A percentile compares a stretch with the other conserved stretches of the same genome.
Evolutionary conservation across 805 yeast genomes (phyloP).

Genomic region (Lipomyces mesembrius): DNA sequence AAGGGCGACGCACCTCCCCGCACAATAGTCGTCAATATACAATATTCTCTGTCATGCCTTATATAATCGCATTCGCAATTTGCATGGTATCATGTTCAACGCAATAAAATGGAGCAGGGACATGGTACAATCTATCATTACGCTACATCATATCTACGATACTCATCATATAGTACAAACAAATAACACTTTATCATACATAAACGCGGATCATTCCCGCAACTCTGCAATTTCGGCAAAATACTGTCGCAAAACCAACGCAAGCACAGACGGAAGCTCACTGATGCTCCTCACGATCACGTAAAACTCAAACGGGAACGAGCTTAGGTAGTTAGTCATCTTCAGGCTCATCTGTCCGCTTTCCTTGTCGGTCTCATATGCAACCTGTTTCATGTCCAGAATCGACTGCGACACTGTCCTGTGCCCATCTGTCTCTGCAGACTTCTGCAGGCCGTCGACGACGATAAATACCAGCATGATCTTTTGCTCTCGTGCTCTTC

Average conservation of each 20-base stretch:
- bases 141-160: too few species aligned
- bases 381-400: conserved; percentile 92
- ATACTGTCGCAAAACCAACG: conserved; percentile 88
- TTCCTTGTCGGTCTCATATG: conserved; percentile 56
- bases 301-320: conserved; percentile 96
- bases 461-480: conserved; percentile 95
- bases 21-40: too few species aligned
- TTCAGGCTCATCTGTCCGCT: conserved; percentile 72
- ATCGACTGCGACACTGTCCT: conserved; percentile 67
- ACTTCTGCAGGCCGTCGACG: conserved; percentile 78
- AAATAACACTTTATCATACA: too few species aligned
- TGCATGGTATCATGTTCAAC: too few species aligned
- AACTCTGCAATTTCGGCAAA: conserved; percentile 70
- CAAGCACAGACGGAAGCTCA: conserved; percentile 89
- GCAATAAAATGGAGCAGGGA: too few species aligned
- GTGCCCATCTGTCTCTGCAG: neutral
- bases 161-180: neutral
- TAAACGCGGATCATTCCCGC: neutral
- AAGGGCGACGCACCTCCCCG: too few species aligned
- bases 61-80: too few species aligned
- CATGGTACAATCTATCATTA: too few species aligned
- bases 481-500: conserved; percentile 88
- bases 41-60: too few species aligned
- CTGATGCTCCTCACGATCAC: conserved; percentile 88
- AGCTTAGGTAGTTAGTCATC: conserved; percentile 83